These are phyloP conservation scores for Phaeosphaeria sp. DNA, from an alignment of 2,329 filamentous ascomycete species.

Conservation along the genomic window DNA sequence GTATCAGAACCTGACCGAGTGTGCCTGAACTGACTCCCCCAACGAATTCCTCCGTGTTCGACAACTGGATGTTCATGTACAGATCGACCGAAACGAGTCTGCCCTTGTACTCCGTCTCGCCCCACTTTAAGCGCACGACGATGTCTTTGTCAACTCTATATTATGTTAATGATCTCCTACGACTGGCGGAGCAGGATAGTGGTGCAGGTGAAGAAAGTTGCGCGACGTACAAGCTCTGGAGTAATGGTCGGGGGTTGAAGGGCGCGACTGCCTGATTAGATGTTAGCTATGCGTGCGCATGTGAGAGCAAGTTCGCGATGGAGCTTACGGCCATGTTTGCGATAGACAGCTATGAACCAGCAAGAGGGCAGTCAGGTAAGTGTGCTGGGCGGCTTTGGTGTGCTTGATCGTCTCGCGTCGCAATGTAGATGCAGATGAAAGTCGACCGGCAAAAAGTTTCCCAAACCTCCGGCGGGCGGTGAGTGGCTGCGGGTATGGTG, in stretches of 20 bases:
- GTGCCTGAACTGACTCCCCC: slow-evolving; percentile 83
- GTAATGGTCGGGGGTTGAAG: slow-evolving; percentile 94
- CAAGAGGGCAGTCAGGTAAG: neutral
- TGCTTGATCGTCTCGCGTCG: neutral
- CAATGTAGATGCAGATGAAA: neutral
- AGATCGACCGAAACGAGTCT: slow-evolving; percentile 90
- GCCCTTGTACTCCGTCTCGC: slow-evolving; percentile 96
- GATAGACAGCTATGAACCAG: slow-evolving; percentile 3
- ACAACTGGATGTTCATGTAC: slow-evolving; percentile 98
- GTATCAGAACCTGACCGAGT: slow-evolving; percentile 89
- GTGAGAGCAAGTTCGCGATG: neutral
- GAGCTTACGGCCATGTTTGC: slow-evolving; percentile 49
- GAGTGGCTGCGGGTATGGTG: neutral
- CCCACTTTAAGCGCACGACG: slow-evolving; percentile 95
- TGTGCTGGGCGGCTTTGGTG: neutral
- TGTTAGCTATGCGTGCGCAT: slow-evolving; percentile 21
- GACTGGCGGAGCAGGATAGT: neutral
- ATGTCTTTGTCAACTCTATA: slow-evolving; percentile 85
- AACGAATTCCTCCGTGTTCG: slow-evolving; percentile 89
- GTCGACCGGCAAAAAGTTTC: slow-evolving; percentile 10
- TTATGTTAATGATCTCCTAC: no score
- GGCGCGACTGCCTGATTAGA: slow-evolving; percentile 67
- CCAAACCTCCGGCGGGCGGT: slow-evolving; percentile 6
- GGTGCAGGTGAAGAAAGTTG: no score
- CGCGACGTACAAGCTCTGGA: slow-evolving; percentile 80